Evolutionary conservation across 2,329 filamentous ascomycete species (phyloP).

Genomic region (Ascochyta pisi): DNA sequence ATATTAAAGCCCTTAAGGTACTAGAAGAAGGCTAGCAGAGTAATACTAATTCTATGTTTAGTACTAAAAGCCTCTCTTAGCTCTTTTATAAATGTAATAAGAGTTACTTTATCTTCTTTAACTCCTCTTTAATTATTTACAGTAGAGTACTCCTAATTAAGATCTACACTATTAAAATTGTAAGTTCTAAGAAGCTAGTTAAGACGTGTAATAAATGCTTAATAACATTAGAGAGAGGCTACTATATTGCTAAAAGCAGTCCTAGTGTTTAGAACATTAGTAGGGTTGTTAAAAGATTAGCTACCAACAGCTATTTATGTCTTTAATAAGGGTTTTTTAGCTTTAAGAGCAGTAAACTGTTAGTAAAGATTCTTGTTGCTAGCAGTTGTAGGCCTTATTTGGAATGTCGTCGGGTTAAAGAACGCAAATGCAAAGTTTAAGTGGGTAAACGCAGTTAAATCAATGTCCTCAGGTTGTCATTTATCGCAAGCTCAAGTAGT

Average conservation of each 20-base stretch:
- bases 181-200: slow-evolving; percentile 49
- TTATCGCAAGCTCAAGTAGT: too few relatives aligned
- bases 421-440: slow-evolving; percentile 20
- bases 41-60: neutral
- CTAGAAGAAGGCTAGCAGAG: slow-evolving; percentile 10
- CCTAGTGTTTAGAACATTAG: slow-evolving; percentile 32
- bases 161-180: slow-evolving; percentile 53
- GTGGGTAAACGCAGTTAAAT: slow-evolving; percentile 4
- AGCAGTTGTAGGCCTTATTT: neutral
- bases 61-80: neutral
- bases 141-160: slow-evolving; percentile 47
- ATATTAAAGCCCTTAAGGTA: slow-evolving; percentile 35
- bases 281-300: slow-evolving; percentile 51
- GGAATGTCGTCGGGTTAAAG: slow-evolving; percentile 15
- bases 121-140: neutral
- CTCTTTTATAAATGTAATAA: neutral
- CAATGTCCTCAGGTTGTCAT: slow-evolving; percentile 10
- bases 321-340: slow-evolving; percentile 24
- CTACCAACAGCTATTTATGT: slow-evolving; percentile 51
- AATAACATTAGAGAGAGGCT: slow-evolving; percentile 17
- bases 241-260: slow-evolving; percentile 41
- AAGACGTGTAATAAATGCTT: slow-evolving; percentile 45
- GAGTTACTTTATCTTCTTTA: neutral
- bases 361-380: neutral
- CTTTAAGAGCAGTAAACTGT: slow-evolving; percentile 36